A percentile compares a stretch with the other conserved stretches of the same genome.
Conservation (phyloP, 805 yeast species). For the Yarrowia osloensis region DNA sequence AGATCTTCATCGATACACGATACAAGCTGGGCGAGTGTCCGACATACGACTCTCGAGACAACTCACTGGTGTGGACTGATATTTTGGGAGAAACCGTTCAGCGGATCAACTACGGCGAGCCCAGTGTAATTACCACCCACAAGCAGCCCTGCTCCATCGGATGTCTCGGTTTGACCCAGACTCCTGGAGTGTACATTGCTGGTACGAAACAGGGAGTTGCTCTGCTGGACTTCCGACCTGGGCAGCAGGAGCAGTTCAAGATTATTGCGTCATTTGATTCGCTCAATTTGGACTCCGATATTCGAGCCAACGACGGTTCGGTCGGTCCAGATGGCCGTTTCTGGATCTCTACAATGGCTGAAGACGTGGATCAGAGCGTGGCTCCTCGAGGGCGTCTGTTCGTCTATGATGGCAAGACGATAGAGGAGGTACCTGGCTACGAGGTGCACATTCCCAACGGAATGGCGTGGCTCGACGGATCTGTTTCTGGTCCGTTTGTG, state of each 20-base stretch:
- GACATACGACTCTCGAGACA: constrained; percentile 39
- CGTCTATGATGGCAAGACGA: constrained; percentile 43
- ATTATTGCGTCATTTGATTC: not conserved
- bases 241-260: not conserved
- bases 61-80: constrained; percentile 42
- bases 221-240: not conserved
- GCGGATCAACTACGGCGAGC: constrained; percentile 31
- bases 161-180: constrained; percentile 1
- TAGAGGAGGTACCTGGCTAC: constrained; percentile 42
- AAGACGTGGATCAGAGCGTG: constrained; percentile 30
- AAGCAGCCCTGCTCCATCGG: constrained; percentile 20
- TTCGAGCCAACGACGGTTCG: constrained; percentile 80
- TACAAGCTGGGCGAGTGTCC: constrained; percentile 42
- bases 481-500: constrained; percentile 44
- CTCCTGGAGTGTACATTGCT: constrained; percentile 20
- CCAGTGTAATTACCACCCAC: not conserved
- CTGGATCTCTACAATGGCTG: constrained; percentile 76
- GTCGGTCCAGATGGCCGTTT: constrained; percentile 75
- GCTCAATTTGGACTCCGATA: constrained; percentile 19
- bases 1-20: constrained; percentile 36
- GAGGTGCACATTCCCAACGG: constrained; percentile 70
- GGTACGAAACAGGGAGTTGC: constrained; percentile 21
- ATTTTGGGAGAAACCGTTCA: constrained; percentile 37
- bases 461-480: constrained; percentile 53
- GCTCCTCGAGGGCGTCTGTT: constrained; percentile 56